Conservation (phyloP, 2,329 filamentous ascomycete genomes). For the Fusarium austroafricanum region DNA sequence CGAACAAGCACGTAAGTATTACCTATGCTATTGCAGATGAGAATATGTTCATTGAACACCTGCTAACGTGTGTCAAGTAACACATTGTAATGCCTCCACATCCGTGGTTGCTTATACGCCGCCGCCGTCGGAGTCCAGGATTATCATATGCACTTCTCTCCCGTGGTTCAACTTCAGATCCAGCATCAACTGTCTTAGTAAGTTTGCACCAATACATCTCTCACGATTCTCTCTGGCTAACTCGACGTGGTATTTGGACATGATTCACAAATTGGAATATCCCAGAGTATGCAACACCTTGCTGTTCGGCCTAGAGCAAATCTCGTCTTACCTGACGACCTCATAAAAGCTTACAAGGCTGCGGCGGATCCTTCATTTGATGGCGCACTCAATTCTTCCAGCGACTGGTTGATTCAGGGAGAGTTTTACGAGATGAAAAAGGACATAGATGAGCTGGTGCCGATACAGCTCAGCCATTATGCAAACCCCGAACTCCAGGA, state of each 20-base stretch:
- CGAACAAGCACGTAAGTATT: accelerated
- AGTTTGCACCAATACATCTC: accelerated
- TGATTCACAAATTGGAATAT: neutral
- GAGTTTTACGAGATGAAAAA: accelerated
- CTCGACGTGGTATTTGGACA: neutral
- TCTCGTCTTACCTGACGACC: neutral
- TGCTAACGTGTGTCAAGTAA: neutral
- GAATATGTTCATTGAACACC: no score
- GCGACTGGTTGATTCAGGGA: accelerated
- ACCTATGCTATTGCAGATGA: no score
- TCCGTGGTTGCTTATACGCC: neutral
- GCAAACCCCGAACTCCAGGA: accelerated
- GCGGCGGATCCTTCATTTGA: accelerated
- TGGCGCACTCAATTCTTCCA: accelerated
- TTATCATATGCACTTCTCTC: accelerated
- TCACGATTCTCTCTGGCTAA: neutral
- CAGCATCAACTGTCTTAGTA: accelerated
- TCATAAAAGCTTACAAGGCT: neutral
- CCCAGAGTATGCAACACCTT: neutral
- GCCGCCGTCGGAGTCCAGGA: accelerated
- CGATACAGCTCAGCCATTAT: accelerated
- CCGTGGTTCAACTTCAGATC: neutral
- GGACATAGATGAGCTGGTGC: neutral
- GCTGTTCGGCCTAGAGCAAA: neutral
- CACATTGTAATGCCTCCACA: accelerated